phyloP scores from a whole-genome alignment of 2,329 filamentous ascomycete species.

The Diaporthe sp. region DNA sequence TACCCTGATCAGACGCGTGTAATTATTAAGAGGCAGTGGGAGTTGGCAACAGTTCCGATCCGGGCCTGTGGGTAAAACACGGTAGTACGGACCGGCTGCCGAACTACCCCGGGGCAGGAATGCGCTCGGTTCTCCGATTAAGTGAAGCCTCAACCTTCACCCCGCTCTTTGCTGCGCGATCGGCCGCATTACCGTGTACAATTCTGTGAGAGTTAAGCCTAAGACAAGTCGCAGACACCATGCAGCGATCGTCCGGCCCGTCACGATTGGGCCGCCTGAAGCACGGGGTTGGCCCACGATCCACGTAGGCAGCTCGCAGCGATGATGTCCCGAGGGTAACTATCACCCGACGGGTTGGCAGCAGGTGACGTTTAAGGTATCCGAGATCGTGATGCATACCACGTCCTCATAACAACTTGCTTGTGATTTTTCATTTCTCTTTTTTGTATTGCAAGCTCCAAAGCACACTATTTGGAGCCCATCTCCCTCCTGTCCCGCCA shows the following conservation, averaged over 20 bases:
- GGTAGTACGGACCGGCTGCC: constrained; percentile 29
- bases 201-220: not conserved
- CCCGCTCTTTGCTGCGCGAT: constrained; percentile 24
- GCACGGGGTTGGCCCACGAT: not conserved
- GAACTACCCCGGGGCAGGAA: not conserved
- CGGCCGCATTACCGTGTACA: not conserved
- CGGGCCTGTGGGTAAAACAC: not conserved
- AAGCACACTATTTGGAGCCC: not conserved
- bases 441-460: not conserved
- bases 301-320: constrained; percentile 24
- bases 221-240: not conserved
- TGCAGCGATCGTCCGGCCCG: constrained; percentile 1
- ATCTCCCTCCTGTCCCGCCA: no score
- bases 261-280: constrained; percentile 26
- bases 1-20: not conserved
- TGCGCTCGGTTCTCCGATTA: constrained; percentile 17
- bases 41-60: not conserved
- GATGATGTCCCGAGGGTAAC: constrained; percentile 36
- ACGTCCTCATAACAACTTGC: not conserved
- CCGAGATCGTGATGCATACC: not conserved
- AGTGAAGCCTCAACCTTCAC: not conserved
- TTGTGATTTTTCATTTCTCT: not conserved
- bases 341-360: constrained; percentile 12
- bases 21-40: not conserved
- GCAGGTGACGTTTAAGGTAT: not conserved